Evolutionary conservation across 2,329 filamentous ascomycete species (phyloP), one percentile per base, ranked within the genome.

Genomic region (Paecilomyces fulvus): DNA sequence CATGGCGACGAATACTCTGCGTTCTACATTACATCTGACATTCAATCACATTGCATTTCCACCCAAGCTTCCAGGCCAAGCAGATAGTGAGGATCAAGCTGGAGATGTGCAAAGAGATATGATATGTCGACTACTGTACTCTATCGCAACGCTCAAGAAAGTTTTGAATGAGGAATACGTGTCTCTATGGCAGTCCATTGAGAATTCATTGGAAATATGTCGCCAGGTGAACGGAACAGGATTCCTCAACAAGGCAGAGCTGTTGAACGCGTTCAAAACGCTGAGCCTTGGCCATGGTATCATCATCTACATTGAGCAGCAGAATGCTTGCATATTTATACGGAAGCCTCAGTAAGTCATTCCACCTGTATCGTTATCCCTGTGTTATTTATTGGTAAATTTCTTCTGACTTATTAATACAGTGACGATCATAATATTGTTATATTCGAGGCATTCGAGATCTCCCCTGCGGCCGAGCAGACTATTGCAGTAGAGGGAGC

Each of bases 391-490:
- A 49, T 2, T 23, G 3, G 5, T 21, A 9, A 21, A 6, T 14
- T 6, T 5, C 6, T 14, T 20, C 48, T 49, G 14, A 49, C 21
- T 7, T 2, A 49, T 12, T 3, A 28, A 28, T 20, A 10, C 21
- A 49, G 48, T 14, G 33, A 54, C 7, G 17, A 55, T 1, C 49
- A 61, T 20, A 28, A 70, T 49, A 20, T 59, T 61, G 59, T 79
- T 61, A 17, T 83, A 56, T 80, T 86, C 51, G 85, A 88, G 65
- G 75, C 75, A 0, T 87, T 87, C 55, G 84, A 88, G 64, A 75
- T 80, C 0, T 84, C 83, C 0, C 73, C 85, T 0, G 64, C 65
- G 0, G 80, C 80, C 1, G 73, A 81, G 49, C 69, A 76, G 12
- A 80, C 85, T 0, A 71, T 86, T 1, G 75, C 76, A 0, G 68